Conservation (phyloP, 2,329 filamentous ascomycete species). For the Helotiales sp. region DNA sequence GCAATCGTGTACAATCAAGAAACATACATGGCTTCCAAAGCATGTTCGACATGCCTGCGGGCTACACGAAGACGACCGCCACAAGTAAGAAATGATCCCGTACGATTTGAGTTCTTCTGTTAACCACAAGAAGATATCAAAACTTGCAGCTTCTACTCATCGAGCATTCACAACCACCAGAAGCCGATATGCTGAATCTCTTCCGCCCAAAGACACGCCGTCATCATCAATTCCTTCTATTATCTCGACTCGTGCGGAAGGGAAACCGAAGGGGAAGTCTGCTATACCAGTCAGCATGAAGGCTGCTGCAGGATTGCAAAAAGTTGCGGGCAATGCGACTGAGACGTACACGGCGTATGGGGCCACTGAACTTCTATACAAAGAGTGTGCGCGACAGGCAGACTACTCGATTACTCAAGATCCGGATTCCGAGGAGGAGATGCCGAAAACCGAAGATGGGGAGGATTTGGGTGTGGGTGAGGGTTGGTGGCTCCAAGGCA, state of each 20-base stretch:
- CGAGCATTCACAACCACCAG: constrained; percentile 34
- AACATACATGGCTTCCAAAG: constrained; percentile 35
- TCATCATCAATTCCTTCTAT: constrained; percentile 32
- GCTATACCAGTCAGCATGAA: constrained; percentile 19
- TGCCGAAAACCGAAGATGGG: constrained; percentile 75
- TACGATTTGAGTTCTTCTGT: too few species aligned
- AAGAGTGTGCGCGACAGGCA: constrained; percentile 37
- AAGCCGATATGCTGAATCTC: constrained; percentile 36
- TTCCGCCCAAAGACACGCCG: constrained; percentile 28
- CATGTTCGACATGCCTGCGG: constrained; percentile 40
- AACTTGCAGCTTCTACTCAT: background rate
- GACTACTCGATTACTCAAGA: constrained; percentile 37
- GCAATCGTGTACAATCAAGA: background rate
- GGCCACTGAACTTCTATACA: constrained; percentile 71
- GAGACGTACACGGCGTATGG: constrained; percentile 81
- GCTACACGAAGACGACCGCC: constrained; percentile 31
- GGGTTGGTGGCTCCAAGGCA: constrained; percentile 84
- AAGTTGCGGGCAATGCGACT: constrained; percentile 43
- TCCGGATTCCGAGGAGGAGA: constrained; percentile 58
- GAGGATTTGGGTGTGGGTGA: constrained; percentile 80
- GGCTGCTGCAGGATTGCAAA: constrained; percentile 23
- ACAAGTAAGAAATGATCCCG: background rate
- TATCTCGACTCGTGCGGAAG: constrained; percentile 23
- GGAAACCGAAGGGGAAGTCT: constrained; percentile 8
- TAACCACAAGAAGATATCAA: background rate